phyloP scores from a whole-genome alignment of 352 stramenopile species.

The Pythium folliculosum region DNA sequence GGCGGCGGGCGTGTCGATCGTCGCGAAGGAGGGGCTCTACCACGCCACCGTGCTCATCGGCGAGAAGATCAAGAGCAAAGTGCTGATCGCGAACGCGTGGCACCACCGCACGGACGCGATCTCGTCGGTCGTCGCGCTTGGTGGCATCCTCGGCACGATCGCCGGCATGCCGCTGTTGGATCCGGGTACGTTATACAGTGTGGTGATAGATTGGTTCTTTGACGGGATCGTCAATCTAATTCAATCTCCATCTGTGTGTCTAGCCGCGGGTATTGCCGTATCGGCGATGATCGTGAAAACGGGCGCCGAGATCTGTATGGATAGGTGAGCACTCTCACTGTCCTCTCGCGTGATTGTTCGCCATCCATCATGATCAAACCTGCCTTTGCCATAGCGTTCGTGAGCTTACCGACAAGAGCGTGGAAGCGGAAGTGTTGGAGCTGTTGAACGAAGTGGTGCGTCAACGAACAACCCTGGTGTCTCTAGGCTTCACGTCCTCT shows the following conservation, averaged over 20 bases:
- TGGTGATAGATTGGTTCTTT: neutral
- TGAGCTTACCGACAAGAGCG: conserved; percentile 84
- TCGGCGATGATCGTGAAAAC: conserved; percentile 90
- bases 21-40: conserved; percentile 94
- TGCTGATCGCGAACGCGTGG: conserved; percentile 98
- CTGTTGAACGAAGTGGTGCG: conserved; percentile 72
- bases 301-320: conserved; percentile 77
- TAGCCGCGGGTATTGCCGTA: conserved; percentile 82
- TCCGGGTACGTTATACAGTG: conserved; percentile 41
- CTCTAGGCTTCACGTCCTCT: neutral
- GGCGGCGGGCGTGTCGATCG: conserved; percentile 90
- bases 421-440: conserved; percentile 79
- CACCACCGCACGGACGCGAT: conserved; percentile 92
- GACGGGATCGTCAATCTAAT: neutral
- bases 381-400: conserved; percentile 46
- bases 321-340: conserved; percentile 43
- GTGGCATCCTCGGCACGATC: conserved; percentile 76
- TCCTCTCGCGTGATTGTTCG: no score
- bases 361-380: neutral
- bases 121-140: conserved; percentile 86
- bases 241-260: neutral
- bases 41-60: conserved; percentile 92
- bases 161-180: conserved; percentile 68
- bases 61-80: conserved; percentile 90
- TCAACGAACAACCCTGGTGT: neutral